Conservation (phyloP, 2,329 filamentous ascomycete genomes). For the Colletotrichum incanum region DNA sequence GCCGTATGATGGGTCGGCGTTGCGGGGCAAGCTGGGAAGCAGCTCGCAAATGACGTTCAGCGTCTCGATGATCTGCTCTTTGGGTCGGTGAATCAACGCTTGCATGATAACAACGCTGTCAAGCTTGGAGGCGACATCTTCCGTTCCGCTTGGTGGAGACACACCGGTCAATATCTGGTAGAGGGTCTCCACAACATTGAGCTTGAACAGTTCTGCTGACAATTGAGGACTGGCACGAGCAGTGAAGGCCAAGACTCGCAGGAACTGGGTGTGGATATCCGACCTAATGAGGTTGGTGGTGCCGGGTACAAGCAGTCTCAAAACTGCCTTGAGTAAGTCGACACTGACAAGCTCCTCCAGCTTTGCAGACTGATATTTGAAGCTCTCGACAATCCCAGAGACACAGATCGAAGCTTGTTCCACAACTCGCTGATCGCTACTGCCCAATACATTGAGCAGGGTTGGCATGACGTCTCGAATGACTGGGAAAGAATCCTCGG, state of each 20-base stretch:
- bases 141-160: slow-evolving; percentile 85
- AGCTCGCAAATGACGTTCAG: slow-evolving; percentile 98
- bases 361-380: slow-evolving; percentile 89
- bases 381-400: slow-evolving; percentile 96
- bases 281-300: slow-evolving; percentile 96
- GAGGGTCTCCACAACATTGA: slow-evolving; percentile 96
- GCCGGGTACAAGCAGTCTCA: slow-evolving; percentile 90
- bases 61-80: slow-evolving; percentile 97
- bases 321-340: slow-evolving; percentile 86
- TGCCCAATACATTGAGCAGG: slow-evolving; percentile 88
- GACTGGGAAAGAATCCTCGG: slow-evolving; percentile 91
- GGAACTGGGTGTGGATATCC: slow-evolving; percentile 95
- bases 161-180: slow-evolving; percentile 98
- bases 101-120: slow-evolving; percentile 99
- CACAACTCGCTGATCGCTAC: slow-evolving; percentile 95
- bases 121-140: slow-evolving; percentile 87
- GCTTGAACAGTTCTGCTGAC: slow-evolving; percentile 92
- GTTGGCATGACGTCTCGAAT: slow-evolving; percentile 98
- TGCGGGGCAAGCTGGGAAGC: slow-evolving; percentile 80
- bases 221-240: slow-evolving; percentile 89
- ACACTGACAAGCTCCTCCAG: slow-evolving; percentile 94
- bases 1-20: slow-evolving; percentile 58
- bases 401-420: slow-evolving; percentile 97
- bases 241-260: slow-evolving; percentile 91
- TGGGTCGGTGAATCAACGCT: slow-evolving; percentile 92